Evolutionary conservation across 306 rosid genomes (phyloP), one percentile per base, ranked within the genome.

Genomic region (Quercus glauca): DNA sequence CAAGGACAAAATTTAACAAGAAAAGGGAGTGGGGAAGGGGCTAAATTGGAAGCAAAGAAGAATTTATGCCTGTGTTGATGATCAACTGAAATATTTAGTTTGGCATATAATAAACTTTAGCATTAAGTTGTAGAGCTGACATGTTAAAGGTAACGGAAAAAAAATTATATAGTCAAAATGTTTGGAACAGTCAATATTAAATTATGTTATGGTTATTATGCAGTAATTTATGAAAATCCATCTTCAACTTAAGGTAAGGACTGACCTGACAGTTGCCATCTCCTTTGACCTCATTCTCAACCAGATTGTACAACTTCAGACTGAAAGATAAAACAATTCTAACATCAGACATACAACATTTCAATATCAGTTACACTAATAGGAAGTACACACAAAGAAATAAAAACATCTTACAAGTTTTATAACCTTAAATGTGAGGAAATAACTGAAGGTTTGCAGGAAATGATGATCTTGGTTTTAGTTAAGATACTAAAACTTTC

Each of bases 211-310:
- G 49, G 49, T 8, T 41, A 8, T 6, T 41, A 9, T 41, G 49
- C 11, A 6, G 49, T 41, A 41, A 9, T 41, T 8, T 41, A 1
- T 41, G 12, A 41, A 41, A 41, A 6, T 68, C 73, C 18, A 31
- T 5, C 35, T 31, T 56, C 6, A 4, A 68, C 41, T 77, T 20
- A 76, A 71, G 26, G 41, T 19, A 41, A 83, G 55, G 61, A 76
- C 89, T 60, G 55, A 94, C 98, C 97, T 92, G 98, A 79, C 98
- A 94, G 81, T 92, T 94, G 79, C 98, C 98, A 87, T 94, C 98
- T 87, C 98, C 98, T 74, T 82, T 83, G 76, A 94, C 88, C 89
- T 87, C 91, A 28, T 80, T 78, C 80, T 94, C 98, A 78, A 92
- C 85, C 90, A 94, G 81, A 20, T 94, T 92, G 84, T 94, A 94